Evolutionary conservation across 768 basidiomycete species (phyloP), one percentile per base, ranked within the genome.

Genomic region (Chiua virens): DNA sequence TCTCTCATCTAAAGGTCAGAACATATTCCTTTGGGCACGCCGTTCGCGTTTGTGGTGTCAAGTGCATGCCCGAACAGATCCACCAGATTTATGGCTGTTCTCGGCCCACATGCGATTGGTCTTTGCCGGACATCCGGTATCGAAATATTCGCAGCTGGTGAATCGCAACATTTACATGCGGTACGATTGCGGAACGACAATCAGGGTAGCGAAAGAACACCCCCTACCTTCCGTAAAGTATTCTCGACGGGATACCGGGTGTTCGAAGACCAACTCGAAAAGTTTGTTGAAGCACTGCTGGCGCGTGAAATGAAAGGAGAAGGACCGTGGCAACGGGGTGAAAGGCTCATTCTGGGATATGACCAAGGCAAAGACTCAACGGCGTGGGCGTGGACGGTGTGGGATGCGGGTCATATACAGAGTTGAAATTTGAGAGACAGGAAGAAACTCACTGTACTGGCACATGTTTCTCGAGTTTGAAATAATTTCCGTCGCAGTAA

Each of bases 31-130:
- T 32, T 25, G 42, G 42, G 44, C 20, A 52, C 48, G 15, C 43
- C 45, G 4, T 64, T 53, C 47, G 57, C 30, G 11, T 65, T 65
- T 47, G 55, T 65, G 17, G 45, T 28, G 9, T 57, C 60, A 11
- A 30, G 50, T 37, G 8, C 44, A 14, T 43, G 44, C 30, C 53
- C 55, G 1, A 20, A 23, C 14, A 38, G 32, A 39, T 60, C 64
- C n/a, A 47, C 41, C 5, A 42, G 45, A 36, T 65, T 63, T 36
- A 43, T 65, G 51, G 63, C 47, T 0, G 45, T 65, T 7, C 25
- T 55, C 11, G 60, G 63, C 27, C 36, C 38, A 17, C 63, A 55
- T 44, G 60, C 55, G 18, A 38, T 60, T 22, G 55, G 53, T 14
- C 43, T 62, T 34, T 61, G 51, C 44, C 44, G 44, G 20, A 17